Base-by-base conservation (phyloP, 129 eudicot genomes). In the Flaveria brownii region DNA sequence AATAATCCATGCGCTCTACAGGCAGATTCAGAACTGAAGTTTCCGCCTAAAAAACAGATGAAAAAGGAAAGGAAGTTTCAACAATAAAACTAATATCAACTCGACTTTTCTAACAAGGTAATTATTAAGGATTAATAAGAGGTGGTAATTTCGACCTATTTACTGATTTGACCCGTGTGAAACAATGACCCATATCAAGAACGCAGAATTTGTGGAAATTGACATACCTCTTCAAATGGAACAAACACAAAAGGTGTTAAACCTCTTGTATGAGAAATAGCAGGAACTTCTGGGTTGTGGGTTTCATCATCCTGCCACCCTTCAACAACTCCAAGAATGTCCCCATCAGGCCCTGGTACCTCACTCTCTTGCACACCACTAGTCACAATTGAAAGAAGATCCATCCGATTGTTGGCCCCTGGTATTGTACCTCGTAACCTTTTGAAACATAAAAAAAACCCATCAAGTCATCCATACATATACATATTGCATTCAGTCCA, bases 241-340 rank as follows among this genome's bases (percentile, higher is more conserved):
- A 95, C 86, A 79, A 95, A 95, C 75, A 95, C 96, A 67, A 95
- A 95, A 57, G 99, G 94, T 33, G 96, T 84, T 8, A 95, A 74
- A 41, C 99, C 99, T 87, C 97, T 86, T 63, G 84, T 91, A 80
- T 95, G 99, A 46, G 99, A 86, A 81, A 86, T 80, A 81, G 99
- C 99, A n/a, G 99, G 99, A 45, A 91, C 96, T 76, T 95, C 97
- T 54, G 96, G 96, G 77, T 94, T 84, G 73, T 95, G 99, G 3
- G 92, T 95, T 86, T 95, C 99, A 63, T 95, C 92, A 55, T 95
- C 99, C 28, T 89, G 84, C 99, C 97, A 95, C 30, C 92, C 87
- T 86, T 86, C 97, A 71, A 94, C 96, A n/a, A 91, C 84, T 65
- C 88, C 94, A 79, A 95, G 97, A 82, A 91, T 83, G 77, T 95